Evolutionary conservation across 768 basidiomycete genomes (phyloP), one percentile per base, ranked within the genome.

Genomic region (Tulasnella sp.): DNA sequence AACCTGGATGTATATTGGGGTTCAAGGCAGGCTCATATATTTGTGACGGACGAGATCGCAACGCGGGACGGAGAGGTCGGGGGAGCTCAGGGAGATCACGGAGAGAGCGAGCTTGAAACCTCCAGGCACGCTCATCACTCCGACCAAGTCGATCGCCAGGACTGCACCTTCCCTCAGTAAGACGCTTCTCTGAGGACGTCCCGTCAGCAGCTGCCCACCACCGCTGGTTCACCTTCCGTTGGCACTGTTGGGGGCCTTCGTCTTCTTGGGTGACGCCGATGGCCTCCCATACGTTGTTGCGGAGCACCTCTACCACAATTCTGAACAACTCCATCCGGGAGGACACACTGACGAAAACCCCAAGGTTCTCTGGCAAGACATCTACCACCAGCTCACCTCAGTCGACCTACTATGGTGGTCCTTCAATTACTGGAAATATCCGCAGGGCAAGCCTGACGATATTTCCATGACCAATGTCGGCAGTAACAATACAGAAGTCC

Each of bases 281-380:
- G n/a, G n/a, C n/a, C n/a, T n/a, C n/a, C n/a, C n/a, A n/a, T 51
- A 27, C 49, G 61, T 17, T 31, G 51, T 32, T 23, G 54, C 39
- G 27, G 35, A 27, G 42, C 52, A 15, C 50, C 31, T 34, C 31
- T 6, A 23, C 52, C 11, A 42, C 51, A 39, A 43, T 12, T 15
- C 23, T 32, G 32, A 57, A 57, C 29, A 21, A 25, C 8, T 45
- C 55, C 19, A 49, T 34, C 9, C 21, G 55, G 41, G 55, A 57
- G 69, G 88, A 89, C 66, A 90, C 90, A 0, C 89, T 90, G 2
- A 93, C 89, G 17, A 92, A 90, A 72, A 93, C 92, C 64, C 89
- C 89, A 45, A 85, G 89, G 23, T 90, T 93, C 37, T 84, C 87
- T n/a, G 86, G 86, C 65, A 78, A 84, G 32, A 81, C 83, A 2